phyloP scores from a whole-genome alignment of 192 early-diverging fungal genomes.

The Gaertneriomyces semiglobifer region DNA sequence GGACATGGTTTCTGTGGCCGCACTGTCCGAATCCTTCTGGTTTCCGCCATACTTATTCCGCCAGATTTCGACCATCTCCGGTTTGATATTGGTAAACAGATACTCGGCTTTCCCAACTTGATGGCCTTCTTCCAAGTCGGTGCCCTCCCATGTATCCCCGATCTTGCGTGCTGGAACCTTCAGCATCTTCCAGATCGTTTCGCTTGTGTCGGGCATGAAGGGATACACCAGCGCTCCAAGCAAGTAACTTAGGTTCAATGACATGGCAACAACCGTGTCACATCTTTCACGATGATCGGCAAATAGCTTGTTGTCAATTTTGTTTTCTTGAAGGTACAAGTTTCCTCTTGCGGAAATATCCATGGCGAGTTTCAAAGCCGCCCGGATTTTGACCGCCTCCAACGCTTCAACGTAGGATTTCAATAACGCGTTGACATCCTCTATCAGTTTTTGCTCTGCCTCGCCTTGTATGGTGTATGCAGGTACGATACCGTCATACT shows the following conservation, averaged over 20 bases:
- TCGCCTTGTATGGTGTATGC: conserved; percentile 49
- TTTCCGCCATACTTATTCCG: conserved; percentile 74
- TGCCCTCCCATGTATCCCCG: conserved; percentile 63
- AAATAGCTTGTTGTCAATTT: conserved; percentile 87
- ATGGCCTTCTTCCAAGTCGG: conserved; percentile 81
- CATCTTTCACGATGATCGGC: conserved; percentile 70
- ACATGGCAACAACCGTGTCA: conserved; percentile 79
- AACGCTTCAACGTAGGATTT: conserved; percentile 71
- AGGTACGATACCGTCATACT: conserved; percentile 85
- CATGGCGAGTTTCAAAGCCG: conserved; percentile 82
- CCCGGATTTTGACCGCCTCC: conserved; percentile 81
- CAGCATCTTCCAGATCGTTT: conserved; percentile 76
- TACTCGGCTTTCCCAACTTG: conserved; percentile 81
- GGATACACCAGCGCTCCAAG: conserved; percentile 82
- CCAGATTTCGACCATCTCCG: conserved; percentile 76
- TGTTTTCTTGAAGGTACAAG: conserved; percentile 89
- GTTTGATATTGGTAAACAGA: conserved; percentile 87
- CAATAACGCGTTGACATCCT: conserved; percentile 77
- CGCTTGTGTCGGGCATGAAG: conserved; percentile 86
- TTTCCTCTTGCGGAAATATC: conserved; percentile 94
- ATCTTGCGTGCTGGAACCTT: conserved; percentile 76
- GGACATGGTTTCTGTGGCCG: conserved; percentile 10
- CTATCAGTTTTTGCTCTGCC: conserved; percentile 68
- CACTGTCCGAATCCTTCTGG: conserved; percentile 12
- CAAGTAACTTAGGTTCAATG: conserved; percentile 87